Base-by-base conservation (phyloP, 129 eudicot genomes). In the Flaveria trinervia region DNA sequence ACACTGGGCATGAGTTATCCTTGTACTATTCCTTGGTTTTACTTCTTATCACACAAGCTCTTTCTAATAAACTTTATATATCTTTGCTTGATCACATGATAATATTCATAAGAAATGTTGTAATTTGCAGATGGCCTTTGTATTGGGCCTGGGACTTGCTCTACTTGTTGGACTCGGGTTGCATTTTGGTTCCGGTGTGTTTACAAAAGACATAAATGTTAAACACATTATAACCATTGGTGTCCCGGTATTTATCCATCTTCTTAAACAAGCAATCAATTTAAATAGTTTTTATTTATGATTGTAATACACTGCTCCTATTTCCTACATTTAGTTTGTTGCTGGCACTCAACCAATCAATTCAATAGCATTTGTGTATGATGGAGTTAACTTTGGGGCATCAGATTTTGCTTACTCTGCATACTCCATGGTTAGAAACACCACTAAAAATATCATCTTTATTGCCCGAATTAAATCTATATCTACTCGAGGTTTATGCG, bases 281-380 rank as follows among this genome's bases (percentile, higher is more conserved):
- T 75, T 75, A 6, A 9, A 18, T 13, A n/a, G n/a, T 20, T 71
- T 64, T 51, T 44, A 2, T 1, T 30, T 66, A n/a, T 46, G 28
- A 36, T n/a, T n/a, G 12, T 65, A 5, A 65, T 65, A 36, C 3
- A 17, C 20, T 49, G 9, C 15, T 30, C 52, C 3, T 75, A 14
- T 75, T 22, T 17, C 70, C 16, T 5, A 68, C 57, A 50, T 68
- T 69, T 83, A 92, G 97, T 87, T 92, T 62, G 96, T 92, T 46
- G 97, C 97, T 30, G 97, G 81, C 33, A 92, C 97, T 41, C 97
- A 92, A 68, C 97, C 97, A 50, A 84, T 92, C 77, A 92, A 92
- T 41, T 85, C 96, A 6, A 67, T 89, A 17, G 92, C 97, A 30
- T 89, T 92, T 44, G 91, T 92, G 9, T 92, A 80, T 61, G 95